Evolutionary conservation across 768 basidiomycete genomes (phyloP), one percentile per base, ranked within the genome.

Genomic region (Mycena crocata): DNA sequence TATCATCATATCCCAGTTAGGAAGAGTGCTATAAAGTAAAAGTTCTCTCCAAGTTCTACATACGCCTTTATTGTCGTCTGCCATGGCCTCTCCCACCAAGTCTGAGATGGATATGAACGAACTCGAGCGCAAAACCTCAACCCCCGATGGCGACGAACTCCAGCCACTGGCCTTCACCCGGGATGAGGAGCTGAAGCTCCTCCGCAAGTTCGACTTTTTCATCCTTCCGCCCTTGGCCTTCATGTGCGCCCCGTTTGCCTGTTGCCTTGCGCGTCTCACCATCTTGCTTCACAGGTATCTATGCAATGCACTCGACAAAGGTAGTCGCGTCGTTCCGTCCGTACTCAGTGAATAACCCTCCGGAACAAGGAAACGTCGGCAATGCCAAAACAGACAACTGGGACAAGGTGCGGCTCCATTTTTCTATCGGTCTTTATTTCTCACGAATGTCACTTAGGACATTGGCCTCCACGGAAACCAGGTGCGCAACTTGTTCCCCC

Each of bases 311-410:
- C 71, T 84, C 31, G 84, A 84, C 68, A 85, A 85, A 72, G 68
- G 68, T 59, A 56, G 0, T 54, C 6, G 26, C 15, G 13, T 17
- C 15, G 24, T 45, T 37, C 24, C 7, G 23, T 35, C 56, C 37
- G 10, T 52, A 31, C 19, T 2, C 28, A 13, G 6, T 56, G 17
- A 57, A 26, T 23, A 46, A 42, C 4, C 24, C 31, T n/a, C 44
- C 2, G n/a, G n/a, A n/a, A n/a, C 32, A 26, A 67, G 83, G 84
- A 4, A 86, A 85, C 61, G 80, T 86, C 2, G 82, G 81, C 9
- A 87, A 87, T 70, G 86, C 86, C 7, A 85, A 87, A 64, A 86
- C 86, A 2, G 85, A 79, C 57, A 81, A 82, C 9, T 84, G 85
- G 82, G 85, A 84, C 64, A 83, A 80, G 71, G 85, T 81, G 59